Percentiles rank a stretch among this genome's conserved stretches.
phyloP scores from a whole-genome alignment of 208 protist species.

The Tritrichomonas musculus region DNA sequence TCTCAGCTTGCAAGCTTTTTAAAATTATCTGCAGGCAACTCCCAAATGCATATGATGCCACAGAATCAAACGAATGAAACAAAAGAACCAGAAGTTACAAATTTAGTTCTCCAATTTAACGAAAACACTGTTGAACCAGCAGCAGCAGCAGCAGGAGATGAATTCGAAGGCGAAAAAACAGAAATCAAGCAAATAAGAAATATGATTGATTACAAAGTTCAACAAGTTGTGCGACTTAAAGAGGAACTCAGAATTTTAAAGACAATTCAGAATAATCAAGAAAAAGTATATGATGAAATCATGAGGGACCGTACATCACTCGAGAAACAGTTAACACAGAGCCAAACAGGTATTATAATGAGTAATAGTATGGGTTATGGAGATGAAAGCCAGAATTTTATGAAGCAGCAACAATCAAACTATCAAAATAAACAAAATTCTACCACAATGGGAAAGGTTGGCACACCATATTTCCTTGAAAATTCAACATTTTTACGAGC shows the following conservation, averaged over 20 bases:
- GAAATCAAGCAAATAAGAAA: not conserved
- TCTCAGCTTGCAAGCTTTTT: too few species aligned
- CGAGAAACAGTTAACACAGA: not conserved
- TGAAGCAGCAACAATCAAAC: too few species aligned
- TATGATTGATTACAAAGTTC: not conserved
- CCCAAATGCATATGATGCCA: too few species aligned
- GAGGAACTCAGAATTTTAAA: not conserved
- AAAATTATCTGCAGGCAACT: too few species aligned
- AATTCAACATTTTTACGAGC: not conserved
- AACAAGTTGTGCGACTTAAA: slow-evolving; percentile 23
- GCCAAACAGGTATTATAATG: not conserved
- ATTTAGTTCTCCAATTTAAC: too few species aligned
- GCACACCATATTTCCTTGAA: slow-evolving; percentile 1
- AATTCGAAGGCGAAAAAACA: too few species aligned
- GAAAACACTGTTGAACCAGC: too few species aligned
- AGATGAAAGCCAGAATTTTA: too few species aligned
- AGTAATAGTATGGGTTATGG: not conserved
- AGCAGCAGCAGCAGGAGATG: too few species aligned
- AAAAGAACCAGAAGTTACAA: too few species aligned
- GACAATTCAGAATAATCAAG: not conserved
- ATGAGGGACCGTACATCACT: not conserved
- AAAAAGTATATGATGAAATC: not conserved
- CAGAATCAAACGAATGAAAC: too few species aligned
- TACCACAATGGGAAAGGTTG: not conserved
- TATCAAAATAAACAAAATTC: not conserved